These are phyloP conservation scores for Aristolochia fimbriata DNA, from an alignment of 164 flowering plant genomes.

Conservation along the genomic window DNA sequence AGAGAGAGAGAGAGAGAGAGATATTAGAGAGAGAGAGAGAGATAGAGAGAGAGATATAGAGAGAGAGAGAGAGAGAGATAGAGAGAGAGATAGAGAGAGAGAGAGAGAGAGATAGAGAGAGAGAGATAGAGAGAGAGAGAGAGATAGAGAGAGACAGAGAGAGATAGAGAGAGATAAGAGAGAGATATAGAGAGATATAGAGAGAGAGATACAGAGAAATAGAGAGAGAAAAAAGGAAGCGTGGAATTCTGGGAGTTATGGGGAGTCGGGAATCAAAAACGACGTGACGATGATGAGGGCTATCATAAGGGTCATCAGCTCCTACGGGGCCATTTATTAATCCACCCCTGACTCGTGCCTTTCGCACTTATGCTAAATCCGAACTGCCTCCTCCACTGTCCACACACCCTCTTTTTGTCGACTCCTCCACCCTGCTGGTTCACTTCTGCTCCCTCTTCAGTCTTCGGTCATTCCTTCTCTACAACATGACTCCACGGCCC, in stretches of 20 bases:
- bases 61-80: not conserved
- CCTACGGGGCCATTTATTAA: slow-evolving; percentile 40
- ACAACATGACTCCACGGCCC: too few relatives aligned
- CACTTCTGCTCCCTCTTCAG: slow-evolving; percentile 1
- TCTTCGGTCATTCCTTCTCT: slow-evolving; percentile 2
- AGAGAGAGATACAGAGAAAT: not conserved
- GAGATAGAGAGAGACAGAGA: too few relatives aligned
- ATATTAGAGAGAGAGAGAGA: too few relatives aligned
- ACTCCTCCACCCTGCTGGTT: not conserved
- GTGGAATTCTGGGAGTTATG: slow-evolving; percentile 69
- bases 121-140: too few relatives aligned
- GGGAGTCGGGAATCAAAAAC: slow-evolving; percentile 53
- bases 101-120: too few relatives aligned
- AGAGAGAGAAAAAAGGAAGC: slow-evolving; percentile 13
- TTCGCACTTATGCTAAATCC: slow-evolving; percentile 68
- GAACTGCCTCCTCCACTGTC: slow-evolving; percentile 36
- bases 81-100: too few relatives aligned
- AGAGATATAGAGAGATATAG: slow-evolving; percentile 1
- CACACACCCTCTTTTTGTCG: slow-evolving; percentile 4
- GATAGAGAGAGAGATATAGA: not conserved
- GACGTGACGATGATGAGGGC: slow-evolving; percentile 77
- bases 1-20: not conserved
- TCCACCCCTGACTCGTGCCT: slow-evolving; percentile 47
- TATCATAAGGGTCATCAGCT: slow-evolving; percentile 40
- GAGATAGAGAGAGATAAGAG: not conserved